Evolutionary conservation across 345 rosid species (phyloP), one percentile per base, ranked within the genome.

Genomic region (Fremontodendron californicum): DNA sequence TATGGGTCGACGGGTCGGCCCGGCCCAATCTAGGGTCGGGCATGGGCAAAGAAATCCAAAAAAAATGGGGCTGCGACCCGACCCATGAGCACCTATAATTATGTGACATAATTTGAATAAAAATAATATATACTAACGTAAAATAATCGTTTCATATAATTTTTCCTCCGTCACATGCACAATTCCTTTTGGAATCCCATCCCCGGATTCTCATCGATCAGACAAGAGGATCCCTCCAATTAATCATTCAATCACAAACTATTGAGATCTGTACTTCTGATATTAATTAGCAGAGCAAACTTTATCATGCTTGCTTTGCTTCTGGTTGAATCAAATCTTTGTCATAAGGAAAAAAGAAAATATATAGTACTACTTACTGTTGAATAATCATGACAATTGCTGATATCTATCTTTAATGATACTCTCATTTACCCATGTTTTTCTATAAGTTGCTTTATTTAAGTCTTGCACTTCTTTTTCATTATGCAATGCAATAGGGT

Each of bases 191-290:
- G 55, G n/a, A 37, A 19, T 35, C 23, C 21, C 27, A 31, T 1
- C 68, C 68, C 19, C 3, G 61, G 13, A 63, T 27, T 37, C 35
- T 52, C 33, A 18, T 18, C 58, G 33, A 19, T 52, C 9, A 13
- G 19, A 60, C 70, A 49, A 39, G 5, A 60, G 35, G 64, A 73
- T 75, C 71, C 78, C 45, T 39, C 75, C 62, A 48, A 46, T 31
- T 65, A 48, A 81, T 42, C 73, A 75, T 54, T 19, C 43, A 27
- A 35, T 21, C 75, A 71, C 57, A 19, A 42, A n/a, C 51, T 40
- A n/a, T 23, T 66, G 29, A n/a, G 40, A 21, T 46, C 2, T 46
- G 49, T 8, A n/a, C n/a, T 25, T 7, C 15, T 27, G 27, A 31
- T 15, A 8, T 21, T 2, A 40, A 5, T 18, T n/a, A n/a, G n/a